Base-by-base conservation (phyloP, 2,329 filamentous ascomycete species). In the Beauveria bassiana region DNA sequence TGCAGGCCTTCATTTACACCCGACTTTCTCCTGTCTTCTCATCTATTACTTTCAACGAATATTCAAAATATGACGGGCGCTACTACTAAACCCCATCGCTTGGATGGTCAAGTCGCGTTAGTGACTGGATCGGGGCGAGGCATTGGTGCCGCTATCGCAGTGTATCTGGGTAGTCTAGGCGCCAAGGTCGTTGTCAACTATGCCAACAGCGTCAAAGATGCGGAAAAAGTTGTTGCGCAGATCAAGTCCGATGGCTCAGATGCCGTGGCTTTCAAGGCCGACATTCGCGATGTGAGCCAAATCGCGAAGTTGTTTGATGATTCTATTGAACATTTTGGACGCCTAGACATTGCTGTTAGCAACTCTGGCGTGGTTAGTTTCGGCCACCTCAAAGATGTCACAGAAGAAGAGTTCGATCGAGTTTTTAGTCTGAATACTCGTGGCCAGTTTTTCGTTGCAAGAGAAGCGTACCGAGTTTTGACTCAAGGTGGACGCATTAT, bases 401-500 rank as follows among this genome's bases (percentile, higher is more conserved):
- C 84, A 5, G 83, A 86, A 49, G 86, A 89, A 76, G 86, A 88
- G 74, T 89, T 84, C 71, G 86, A 90, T 72, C 84, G 86, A 64
- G 86, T 89, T 66, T 88, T 89, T 78, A 79, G 78, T 75, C 75
- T 89, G 71, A 89, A 89, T 75, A 82, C 86, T 7, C 78, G 85
- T 9, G 86, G 86, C 45, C 86, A 89, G 73, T 89, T 89, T 78
- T 89, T 90, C 74, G 86, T 89, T 53, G 86, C 86, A 40, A 84
- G 86, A 69, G 83, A 87, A 64, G 87, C 87, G 50, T 87, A 88
- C 79, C 86, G 86, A 74, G 77, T 88, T 72, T 80, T 90, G 61
- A 83, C 87, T 75, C 75, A 85, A 43, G 84, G 86, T 62, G 88
- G 88, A 54, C 81, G 88, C 49, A 78, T 91, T 67, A 87, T 92